These are phyloP conservation scores for Alternaria solani DNA, from an alignment of 2,329 filamentous ascomycete species.

Conservation along the genomic window DNA sequence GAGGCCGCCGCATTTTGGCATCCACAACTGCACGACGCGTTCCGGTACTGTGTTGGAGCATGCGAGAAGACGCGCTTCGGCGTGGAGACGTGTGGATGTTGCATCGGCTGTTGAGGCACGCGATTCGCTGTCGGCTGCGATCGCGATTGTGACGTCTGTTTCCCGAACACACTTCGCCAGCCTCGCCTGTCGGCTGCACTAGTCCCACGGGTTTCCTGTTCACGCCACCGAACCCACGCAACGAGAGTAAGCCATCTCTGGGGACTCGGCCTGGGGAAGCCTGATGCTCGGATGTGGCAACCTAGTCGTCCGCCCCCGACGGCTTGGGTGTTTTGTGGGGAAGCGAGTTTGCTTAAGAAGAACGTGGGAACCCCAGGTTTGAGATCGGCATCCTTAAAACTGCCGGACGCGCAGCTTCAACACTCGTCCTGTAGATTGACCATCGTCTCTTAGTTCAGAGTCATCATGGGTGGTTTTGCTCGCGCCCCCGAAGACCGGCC, in stretches of 20 bases:
- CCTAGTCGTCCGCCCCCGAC: conserved; percentile 18
- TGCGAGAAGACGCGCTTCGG: conserved; percentile 6
- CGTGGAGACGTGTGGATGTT: conserved; percentile 5
- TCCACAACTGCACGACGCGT: conserved; percentile 22
- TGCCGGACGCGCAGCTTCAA: conserved; percentile 8
- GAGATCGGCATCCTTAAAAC: conserved; percentile 21
- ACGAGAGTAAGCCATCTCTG: conserved; percentile 22
- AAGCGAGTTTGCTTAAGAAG: conserved; percentile 29
- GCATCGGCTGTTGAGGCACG: not conserved
- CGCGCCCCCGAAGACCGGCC: conserved; percentile 64
- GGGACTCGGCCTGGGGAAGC: conserved; percentile 28
- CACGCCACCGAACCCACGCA: conserved; percentile 21
- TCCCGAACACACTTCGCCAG: conserved; percentile 1
- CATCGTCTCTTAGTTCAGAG: not conserved
- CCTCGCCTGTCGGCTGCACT: conserved; percentile 12
- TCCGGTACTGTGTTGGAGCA: conserved; percentile 26
- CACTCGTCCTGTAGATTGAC: not conserved
- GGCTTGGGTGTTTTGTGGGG: conserved; percentile 30
- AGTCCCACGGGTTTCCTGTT: conserved; percentile 11
- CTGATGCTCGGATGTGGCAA: conserved; percentile 23
- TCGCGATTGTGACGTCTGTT: not conserved
- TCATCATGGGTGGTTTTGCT: conserved; percentile 51
- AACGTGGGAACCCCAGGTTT: conserved; percentile 33
- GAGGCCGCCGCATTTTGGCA: conserved; percentile 27
- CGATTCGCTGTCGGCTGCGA: conserved; percentile 18